phyloP scores from a whole-genome alignment of 306 rosid species.

The Clitoria ternatea region DNA sequence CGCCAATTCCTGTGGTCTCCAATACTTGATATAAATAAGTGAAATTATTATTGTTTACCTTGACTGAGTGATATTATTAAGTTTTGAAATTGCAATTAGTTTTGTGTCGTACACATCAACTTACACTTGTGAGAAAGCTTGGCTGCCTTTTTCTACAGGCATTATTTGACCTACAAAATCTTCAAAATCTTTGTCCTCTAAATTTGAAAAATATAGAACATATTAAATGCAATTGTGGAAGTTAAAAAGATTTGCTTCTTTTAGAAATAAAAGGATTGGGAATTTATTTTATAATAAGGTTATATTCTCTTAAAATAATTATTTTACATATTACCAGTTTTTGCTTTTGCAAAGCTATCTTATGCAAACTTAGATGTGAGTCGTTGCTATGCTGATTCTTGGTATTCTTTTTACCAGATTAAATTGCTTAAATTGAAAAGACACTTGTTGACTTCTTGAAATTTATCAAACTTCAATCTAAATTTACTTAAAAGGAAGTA shows the following conservation, averaged over 20 bases:
- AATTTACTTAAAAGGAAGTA: not conserved
- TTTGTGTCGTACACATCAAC: not conserved
- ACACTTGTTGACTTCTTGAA: too few species aligned
- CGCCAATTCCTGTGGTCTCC: not conserved
- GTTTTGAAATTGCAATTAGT: not conserved
- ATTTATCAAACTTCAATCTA: too few species aligned
- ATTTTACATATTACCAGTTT: not conserved
- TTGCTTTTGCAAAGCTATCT: not conserved
- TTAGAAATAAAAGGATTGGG: not conserved
- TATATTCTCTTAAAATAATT: not conserved
- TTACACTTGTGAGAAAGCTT: not conserved
- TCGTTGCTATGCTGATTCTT: not conserved
- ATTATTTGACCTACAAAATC: not conserved
- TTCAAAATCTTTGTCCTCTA: not conserved
- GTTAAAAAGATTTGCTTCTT: not conserved
- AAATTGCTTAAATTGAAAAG: too few species aligned
- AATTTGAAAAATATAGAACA: not conserved
- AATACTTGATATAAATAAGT: not conserved
- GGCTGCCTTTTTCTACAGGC: not conserved
- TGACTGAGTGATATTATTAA: not conserved
- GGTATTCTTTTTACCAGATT: slow-evolving; percentile 7
- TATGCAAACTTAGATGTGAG: not conserved
- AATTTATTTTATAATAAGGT: not conserved
- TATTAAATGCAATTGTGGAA: not conserved
- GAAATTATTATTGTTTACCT: not conserved